Base-by-base conservation (phyloP, 352 stramenopile genomes). In the Phytophthora hibernalis region DNA sequence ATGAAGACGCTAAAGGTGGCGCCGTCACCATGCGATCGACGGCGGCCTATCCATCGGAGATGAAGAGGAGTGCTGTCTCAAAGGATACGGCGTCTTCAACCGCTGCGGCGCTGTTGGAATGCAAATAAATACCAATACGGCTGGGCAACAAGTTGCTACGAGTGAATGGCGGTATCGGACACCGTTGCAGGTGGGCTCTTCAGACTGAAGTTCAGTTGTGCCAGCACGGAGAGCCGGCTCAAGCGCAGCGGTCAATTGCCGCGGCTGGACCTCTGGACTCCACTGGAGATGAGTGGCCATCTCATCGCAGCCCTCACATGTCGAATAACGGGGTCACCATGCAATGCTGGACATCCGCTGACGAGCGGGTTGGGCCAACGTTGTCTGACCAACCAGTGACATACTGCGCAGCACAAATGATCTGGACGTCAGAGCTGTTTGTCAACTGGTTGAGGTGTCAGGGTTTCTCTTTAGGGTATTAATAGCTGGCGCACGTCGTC, bases 381-480 rank as follows among this genome's bases (percentile, higher is more conserved):
- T n/a, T n/a, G n/a, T n/a, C n/a, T n/a, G n/a, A n/a, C n/a, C n/a
- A n/a, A n/a, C n/a, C n/a, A n/a, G n/a, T n/a, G n/a, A n/a, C n/a
- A n/a, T n/a, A n/a, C n/a, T n/a, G n/a, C n/a, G n/a, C n/a, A n/a
- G n/a, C n/a, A n/a, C n/a, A n/a, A n/a, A n/a, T n/a, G 56, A 55
- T 50, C 54, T 30, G 43, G 44, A 64, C 55, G 44, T 42, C 22
- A 13, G 18, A 16, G 57, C 21, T 50, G 24, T 48, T 53, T 53
- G 52, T 52, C 51, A 62, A 52, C 43, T 50, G 35, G 21, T 18
- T 52, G 44, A 68, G 43, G 44, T 43, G 61, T 67, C 33, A 55
- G 52, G 60, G 28, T 62, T 68, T 62, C 60, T 10, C 26, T 31
- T 35, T 43, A 59, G 49, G 45, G 51, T 38, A 61, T n/a, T n/a